Evolutionary conservation across 1,284 basidiomycete genomes (phyloP).

Genomic region (Cryptococcus maquisensis): DNA sequence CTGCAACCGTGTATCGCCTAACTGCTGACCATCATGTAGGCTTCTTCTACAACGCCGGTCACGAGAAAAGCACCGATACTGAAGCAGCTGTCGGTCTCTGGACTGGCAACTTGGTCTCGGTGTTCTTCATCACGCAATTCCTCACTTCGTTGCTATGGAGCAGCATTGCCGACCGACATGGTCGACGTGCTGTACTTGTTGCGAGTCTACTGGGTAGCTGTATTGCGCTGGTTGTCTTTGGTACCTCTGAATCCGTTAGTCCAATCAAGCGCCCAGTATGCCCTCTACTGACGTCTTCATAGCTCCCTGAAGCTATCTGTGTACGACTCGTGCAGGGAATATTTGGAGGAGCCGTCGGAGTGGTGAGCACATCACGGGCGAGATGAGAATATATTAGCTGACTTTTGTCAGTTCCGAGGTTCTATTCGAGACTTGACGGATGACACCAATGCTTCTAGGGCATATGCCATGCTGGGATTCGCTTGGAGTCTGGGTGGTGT

Average conservation of each 20-base stretch:
- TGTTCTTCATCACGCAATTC: slow-evolving; percentile 60
- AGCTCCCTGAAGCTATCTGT: slow-evolving; percentile 73
- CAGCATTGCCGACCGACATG: slow-evolving; percentile 86
- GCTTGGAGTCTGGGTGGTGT: slow-evolving; percentile 91
- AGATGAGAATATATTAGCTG: neutral
- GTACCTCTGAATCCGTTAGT: slow-evolving; percentile 65
- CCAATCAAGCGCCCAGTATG: too few relatives aligned
- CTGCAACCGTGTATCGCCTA: neutral
- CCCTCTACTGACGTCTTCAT: neutral
- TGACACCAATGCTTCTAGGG: slow-evolving; percentile 80
- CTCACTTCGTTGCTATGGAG: slow-evolving; percentile 90
- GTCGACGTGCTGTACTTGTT: slow-evolving; percentile 76
- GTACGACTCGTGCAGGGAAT: slow-evolving; percentile 90
- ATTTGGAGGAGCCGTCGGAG: slow-evolving; percentile 91
- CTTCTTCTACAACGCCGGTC: slow-evolving; percentile 36
- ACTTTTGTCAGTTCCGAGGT: slow-evolving; percentile 56
- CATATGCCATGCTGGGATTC: slow-evolving; percentile 90
- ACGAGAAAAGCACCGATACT: slow-evolving; percentile 35
- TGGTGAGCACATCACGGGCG: slow-evolving; percentile 57
- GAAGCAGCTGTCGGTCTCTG: slow-evolving; percentile 47
- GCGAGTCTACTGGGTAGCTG: slow-evolving; percentile 66
- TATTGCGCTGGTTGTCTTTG: slow-evolving; percentile 66
- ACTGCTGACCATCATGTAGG: slow-evolving; percentile 12
- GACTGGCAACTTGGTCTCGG: slow-evolving; percentile 51
- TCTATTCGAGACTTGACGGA: slow-evolving; percentile 78